Conservation (phyloP, 257 asterid genomes). For the Salvia hispanica region DNA sequence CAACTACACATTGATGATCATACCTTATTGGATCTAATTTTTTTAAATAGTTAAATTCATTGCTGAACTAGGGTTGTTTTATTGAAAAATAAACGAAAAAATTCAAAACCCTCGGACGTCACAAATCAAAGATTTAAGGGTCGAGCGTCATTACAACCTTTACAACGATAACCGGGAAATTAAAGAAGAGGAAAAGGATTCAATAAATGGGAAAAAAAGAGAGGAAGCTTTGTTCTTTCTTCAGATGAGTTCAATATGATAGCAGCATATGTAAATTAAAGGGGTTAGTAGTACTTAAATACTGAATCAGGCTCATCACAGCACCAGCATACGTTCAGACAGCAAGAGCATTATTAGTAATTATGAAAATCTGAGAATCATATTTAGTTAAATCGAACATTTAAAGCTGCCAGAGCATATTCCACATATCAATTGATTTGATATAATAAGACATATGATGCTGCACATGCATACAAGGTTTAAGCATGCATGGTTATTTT, state of each 20-base stretch:
- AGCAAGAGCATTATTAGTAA: no score
- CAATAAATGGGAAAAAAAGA: no score
- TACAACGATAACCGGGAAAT: no score
- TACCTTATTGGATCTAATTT: background rate
- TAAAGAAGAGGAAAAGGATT: no score
- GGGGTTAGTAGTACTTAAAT: background rate
- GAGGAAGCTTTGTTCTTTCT: no score
- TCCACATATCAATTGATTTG: background rate
- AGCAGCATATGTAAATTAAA: no score
- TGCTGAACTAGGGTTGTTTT: background rate
- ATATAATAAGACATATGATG: background rate
- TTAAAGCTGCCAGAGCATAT: constrained; percentile 3
- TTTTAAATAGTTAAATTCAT: background rate
- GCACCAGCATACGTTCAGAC: background rate
- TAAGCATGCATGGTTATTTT: background rate
- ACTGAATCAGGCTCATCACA: background rate
- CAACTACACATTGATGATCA: no score
- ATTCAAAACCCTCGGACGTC: no score
- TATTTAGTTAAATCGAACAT: background rate
- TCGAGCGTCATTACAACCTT: no score
- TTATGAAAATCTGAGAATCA: background rate
- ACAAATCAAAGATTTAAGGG: no score
- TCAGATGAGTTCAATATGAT: no score
- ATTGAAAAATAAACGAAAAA: no score
- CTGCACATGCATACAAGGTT: background rate